Evolutionary conservation across 1,139 yeast genomes (phyloP), one percentile per base, ranked within the genome.

Genomic region (Hansenula sp.): DNA sequence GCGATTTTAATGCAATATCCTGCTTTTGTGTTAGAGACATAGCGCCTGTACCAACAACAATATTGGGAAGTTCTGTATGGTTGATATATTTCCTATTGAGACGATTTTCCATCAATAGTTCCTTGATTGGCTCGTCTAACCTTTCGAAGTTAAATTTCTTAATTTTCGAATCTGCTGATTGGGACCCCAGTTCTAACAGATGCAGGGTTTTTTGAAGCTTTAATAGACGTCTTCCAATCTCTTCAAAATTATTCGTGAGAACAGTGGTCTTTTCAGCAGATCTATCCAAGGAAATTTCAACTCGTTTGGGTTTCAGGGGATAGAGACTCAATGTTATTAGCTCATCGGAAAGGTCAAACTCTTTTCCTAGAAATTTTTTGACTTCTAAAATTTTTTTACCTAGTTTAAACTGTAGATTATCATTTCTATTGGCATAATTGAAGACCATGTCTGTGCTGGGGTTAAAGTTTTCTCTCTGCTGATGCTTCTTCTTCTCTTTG

Each of bases 211-310:
- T 31, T 16, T 36, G 36, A 3, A 41, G 25, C 2, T 3, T 15
- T 16, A 28, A 15, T 1, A 36, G 28, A 4, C 15, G 12, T n/a
- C 10, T 12, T 2, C 43, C 43, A 7, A 32, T 8, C 5, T 10
- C 12, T 19, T 32, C 37, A 12, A 41, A 32, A 28, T 19, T 28
- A 21, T 64, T 10, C 61, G 60, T 45, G 29, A 48, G 2, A 37
- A 61, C 16, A 47, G 54, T 36, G 44, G 55, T 9, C 33, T 46
- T 18, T 40, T 11, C 31, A 28, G 31, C 6, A 13, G 31, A 12
- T 6, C 13, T 28, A 6, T 21, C 25, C 25, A 21, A 21, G 25
- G 25, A 21, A 9, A 21, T 5, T 9, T 21, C 25, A 21, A 21
- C 25, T 6, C 34, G 24, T 32, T n/a, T 32, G 9, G 24, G 24